Evolutionary conservation across 306 rosid species (phyloP), one percentile per base, ranked within the genome.

Genomic region (Castanea sativa): DNA sequence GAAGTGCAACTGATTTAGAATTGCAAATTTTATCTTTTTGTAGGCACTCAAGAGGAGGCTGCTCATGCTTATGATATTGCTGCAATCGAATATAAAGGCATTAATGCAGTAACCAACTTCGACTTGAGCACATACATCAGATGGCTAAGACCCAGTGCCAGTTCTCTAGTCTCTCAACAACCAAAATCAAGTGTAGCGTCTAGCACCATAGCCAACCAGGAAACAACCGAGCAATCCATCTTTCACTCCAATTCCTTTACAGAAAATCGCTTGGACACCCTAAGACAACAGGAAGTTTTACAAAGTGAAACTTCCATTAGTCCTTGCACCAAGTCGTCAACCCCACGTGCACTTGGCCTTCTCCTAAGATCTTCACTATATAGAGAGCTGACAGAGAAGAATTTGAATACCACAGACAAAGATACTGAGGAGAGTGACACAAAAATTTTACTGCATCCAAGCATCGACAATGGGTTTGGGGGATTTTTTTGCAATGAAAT

Each of bases 261-360:
- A 14, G 18, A 69, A 75, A 74, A 82, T 60, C 84, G 43, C 80
- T 56, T 82, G 57, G 82, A 87, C 64, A 69, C 52, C 61, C 14
- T 69, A 12, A 76, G 78, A 81, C 81, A 71, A 71, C 45, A 16
- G 73, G 76, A 78, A 0, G 52, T 86, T 80, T 81, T 81, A 81
- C 83, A 69, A 9, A 55, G 49, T 20, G 27, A 73, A 55, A 74
- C 73, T 27, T 80, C 93, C 38, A 63, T 79, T 23, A 80, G 91
- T 83, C 79, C 88, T 70, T 68, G 80, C 69, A 61, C 77, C n/a
- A 87, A 84, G 77, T 56, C 92, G 43, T 70, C 90, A 33, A 89
- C 97, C 75, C 90, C 94, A 23, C 80, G 92, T 20, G 94, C 97
- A 32, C 86, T 92, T 29, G 92, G 97, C 76, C 90, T 94, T 82